Conservation (phyloP, 768 basidiomycete genomes). For the Kwoniella newhampshirensis region DNA sequence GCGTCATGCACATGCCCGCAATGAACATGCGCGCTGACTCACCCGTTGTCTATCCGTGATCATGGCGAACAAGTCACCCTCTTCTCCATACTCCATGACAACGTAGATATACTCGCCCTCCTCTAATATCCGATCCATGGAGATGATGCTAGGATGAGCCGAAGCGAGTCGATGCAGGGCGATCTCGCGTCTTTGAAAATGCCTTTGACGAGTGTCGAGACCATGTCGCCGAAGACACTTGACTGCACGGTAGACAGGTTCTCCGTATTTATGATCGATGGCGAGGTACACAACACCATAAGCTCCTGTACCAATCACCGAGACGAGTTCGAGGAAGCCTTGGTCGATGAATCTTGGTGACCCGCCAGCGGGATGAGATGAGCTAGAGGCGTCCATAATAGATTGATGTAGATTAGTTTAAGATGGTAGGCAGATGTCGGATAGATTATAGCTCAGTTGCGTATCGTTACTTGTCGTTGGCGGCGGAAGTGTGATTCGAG, state of each 20-base stretch:
- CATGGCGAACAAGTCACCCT: slow-evolving; percentile 51
- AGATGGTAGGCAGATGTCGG: neutral
- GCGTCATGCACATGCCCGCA: slow-evolving; percentile 53
- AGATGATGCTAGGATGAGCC: slow-evolving; percentile 43
- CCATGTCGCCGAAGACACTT: slow-evolving; percentile 71
- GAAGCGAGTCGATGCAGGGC: slow-evolving; percentile 55
- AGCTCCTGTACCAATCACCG: slow-evolving; percentile 84
- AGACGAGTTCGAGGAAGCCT: slow-evolving; percentile 73
- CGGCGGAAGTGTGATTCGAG: slow-evolving; percentile 1
- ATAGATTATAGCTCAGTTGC: neutral
- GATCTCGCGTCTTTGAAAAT: slow-evolving; percentile 70
- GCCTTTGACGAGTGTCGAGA: slow-evolving; percentile 63
- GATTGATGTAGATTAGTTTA: neutral
- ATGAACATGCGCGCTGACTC: slow-evolving; percentile 14
- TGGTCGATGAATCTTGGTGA: slow-evolving; percentile 66
- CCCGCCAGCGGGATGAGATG: slow-evolving; percentile 59
- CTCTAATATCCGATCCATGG: slow-evolving; percentile 46
- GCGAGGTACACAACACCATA: slow-evolving; percentile 92
- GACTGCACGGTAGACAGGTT: slow-evolving; percentile 68
- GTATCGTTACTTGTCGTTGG: slow-evolving; percentile 1
- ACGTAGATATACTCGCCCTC: slow-evolving; percentile 45
- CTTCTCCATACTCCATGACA: slow-evolving; percentile 51
- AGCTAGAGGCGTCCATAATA: slow-evolving; percentile 20
- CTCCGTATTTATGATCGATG: slow-evolving; percentile 57
- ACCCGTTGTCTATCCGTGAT: slow-evolving; percentile 50